Conservation (phyloP, 768 basidiomycete species). For the Naganishia antarctica region DNA sequence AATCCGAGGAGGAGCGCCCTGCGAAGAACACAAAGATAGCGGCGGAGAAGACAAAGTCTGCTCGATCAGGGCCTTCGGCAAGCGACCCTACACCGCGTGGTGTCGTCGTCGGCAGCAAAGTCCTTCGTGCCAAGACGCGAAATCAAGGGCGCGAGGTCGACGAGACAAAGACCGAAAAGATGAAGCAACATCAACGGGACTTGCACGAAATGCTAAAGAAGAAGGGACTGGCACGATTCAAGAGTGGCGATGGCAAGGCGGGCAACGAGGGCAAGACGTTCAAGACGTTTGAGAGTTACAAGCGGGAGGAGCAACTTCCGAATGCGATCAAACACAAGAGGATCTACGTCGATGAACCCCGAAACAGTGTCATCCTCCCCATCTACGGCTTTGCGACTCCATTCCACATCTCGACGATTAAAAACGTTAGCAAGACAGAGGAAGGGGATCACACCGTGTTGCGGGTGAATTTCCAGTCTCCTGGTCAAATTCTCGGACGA, state of each 20-base stretch:
- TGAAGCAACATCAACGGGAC: constrained; percentile 81
- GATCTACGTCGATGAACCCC: constrained; percentile 84
- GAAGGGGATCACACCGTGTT: constrained; percentile 92
- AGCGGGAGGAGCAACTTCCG: constrained; percentile 85
- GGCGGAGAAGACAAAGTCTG: constrained; percentile 54
- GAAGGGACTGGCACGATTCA: constrained; percentile 75
- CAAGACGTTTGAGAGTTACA: constrained; percentile 95
- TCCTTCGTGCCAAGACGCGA: constrained; percentile 83
- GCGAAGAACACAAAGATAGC: constrained; percentile 52
- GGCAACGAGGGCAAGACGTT: constrained; percentile 87
- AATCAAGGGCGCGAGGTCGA: constrained; percentile 79
- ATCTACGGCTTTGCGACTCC: constrained; percentile 93
- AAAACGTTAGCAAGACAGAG: constrained; percentile 95
- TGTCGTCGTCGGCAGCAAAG: constrained; percentile 68
- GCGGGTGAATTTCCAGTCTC: constrained; percentile 96
- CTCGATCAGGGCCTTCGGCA: constrained; percentile 29
- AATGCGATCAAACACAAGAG: constrained; percentile 71
- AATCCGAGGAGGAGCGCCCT: constrained; percentile 53
- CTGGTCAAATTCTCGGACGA: constrained; percentile 93
- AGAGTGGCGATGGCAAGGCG: constrained; percentile 66
- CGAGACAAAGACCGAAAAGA: constrained; percentile 67
- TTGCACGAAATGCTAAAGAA: constrained; percentile 70
- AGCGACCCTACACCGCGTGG: constrained; percentile 39
- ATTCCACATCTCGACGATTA: constrained; percentile 97
- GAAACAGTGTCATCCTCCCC: constrained; percentile 82